Conservation (phyloP, 495 filamentous ascomycete species). For the Penicillium coprophilum region DNA sequence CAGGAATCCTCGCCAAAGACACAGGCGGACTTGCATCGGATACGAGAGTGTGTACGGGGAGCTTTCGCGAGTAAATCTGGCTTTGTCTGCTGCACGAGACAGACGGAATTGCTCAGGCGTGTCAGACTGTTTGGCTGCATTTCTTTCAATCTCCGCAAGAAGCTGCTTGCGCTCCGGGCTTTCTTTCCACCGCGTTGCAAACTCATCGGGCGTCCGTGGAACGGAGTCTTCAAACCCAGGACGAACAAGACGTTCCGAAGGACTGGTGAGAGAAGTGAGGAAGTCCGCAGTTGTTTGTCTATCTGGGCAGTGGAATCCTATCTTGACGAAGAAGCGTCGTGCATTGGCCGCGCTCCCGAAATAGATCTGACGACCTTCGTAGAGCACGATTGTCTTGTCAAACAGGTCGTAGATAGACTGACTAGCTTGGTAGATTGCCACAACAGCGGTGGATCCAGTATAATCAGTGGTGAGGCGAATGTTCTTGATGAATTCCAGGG, state of each 20-base stretch:
- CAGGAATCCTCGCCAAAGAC: constrained; percentile 71
- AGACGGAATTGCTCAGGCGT: constrained; percentile 59
- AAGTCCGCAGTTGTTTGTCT: constrained; percentile 79
- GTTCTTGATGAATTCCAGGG: constrained; percentile 75
- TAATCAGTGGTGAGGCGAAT: constrained; percentile 66
- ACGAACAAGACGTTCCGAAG: constrained; percentile 62
- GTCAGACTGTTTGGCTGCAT: constrained; percentile 48
- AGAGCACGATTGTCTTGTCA: constrained; percentile 75
- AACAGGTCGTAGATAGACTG: constrained; percentile 76
- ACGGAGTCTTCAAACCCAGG: constrained; percentile 63
- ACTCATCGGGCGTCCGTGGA: constrained; percentile 75
- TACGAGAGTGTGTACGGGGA: constrained; percentile 81
- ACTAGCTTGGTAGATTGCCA: constrained; percentile 84
- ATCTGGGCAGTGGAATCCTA: constrained; percentile 72
- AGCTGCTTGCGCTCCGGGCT: constrained; percentile 67
- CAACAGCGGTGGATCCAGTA: constrained; percentile 61
- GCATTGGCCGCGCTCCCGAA: constrained; percentile 65
- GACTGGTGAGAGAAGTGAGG: constrained; percentile 74
- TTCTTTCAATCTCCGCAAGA: constrained; percentile 67
- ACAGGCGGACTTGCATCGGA: constrained; percentile 67
- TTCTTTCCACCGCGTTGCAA: constrained; percentile 69
- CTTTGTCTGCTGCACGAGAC: constrained; percentile 56
- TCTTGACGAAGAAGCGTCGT: constrained; percentile 66
- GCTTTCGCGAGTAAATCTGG: constrained; percentile 55
- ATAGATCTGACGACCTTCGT: constrained; percentile 82